A percentile compares a stretch with the other conserved stretches of the same genome.
Evolutionary conservation across 2,329 filamentous ascomycete species (phyloP).

Genomic region (Xylogone sp.): DNA sequence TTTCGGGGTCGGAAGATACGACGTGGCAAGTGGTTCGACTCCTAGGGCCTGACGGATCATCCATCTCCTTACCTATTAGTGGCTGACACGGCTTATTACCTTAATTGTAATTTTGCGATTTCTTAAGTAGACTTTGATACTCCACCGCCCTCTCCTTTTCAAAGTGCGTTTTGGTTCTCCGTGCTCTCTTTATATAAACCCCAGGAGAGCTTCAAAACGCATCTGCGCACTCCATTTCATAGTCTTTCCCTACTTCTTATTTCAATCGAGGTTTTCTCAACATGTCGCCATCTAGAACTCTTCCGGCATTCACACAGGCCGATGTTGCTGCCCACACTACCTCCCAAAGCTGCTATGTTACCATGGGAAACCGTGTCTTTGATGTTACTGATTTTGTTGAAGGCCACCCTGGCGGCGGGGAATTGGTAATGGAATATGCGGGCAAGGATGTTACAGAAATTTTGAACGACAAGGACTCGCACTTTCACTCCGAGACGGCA

Average conservation of each 20-base stretch:
- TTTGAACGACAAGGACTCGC: conserved; percentile 77
- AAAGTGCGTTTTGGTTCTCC: background rate
- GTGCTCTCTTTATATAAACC: background rate
- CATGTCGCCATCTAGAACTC: conserved; percentile 73
- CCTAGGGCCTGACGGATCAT: background rate
- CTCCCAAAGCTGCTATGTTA: conserved; percentile 86
- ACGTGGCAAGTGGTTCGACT: background rate
- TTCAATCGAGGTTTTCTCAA: background rate
- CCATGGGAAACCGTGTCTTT: conserved; percentile 84
- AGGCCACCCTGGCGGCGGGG: conserved; percentile 84
- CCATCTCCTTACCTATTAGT: background rate
- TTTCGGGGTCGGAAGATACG: background rate
- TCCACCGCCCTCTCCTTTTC: background rate
- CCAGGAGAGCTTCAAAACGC: background rate
- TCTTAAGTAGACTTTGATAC: background rate
- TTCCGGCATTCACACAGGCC: conserved; percentile 77
- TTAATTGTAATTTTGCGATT: background rate
- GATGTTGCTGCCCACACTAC: conserved; percentile 82
- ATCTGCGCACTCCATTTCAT: background rate
- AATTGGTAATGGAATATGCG: conserved; percentile 84
- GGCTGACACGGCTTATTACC: too few relatives aligned
- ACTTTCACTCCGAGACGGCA: conserved; percentile 85
- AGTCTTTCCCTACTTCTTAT: background rate
- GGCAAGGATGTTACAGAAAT: conserved; percentile 83
- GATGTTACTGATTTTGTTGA: conserved; percentile 90